Base-by-base conservation (phyloP, 1,284 basidiomycete genomes). In the Mycosarcoma maydis region DNA sequence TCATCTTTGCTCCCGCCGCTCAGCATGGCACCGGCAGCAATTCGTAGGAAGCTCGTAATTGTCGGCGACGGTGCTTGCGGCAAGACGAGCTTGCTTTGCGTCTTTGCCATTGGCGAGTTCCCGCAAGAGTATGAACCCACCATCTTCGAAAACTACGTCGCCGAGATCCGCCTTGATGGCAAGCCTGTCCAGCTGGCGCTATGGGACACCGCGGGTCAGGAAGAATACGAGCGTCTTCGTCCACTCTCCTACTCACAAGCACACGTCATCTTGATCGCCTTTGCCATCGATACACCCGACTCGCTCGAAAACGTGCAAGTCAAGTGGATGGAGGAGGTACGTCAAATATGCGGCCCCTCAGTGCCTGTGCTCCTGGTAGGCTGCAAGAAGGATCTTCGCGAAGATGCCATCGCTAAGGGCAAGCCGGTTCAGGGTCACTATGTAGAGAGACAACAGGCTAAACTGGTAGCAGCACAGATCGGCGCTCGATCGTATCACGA, bases 91-190 rank as follows among this genome's bases (percentile, higher is more conserved):
- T 66, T 78, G 4, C 62, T 78, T 22, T 74, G 73, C 42, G 75
- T 92, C 20, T 97, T 97, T 83, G 92, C 93, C 6, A 88, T 97
- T 34, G 95, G 95, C 62, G 92, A 97, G 84, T 98, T 98, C 79
- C 95, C 94, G 39, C 92, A 93, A 83, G 91, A 92, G 89, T 96
- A 97, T 82, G 94, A 69, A 16, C 66, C 66, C 14, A 69, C 77
- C 61, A 93, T 96, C 52, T 96, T 96, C 79, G 94, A 96, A 84
- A 98, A 98, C 83, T 98, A 97, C 83, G 94, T 98, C 61, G 94
- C 95, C 41, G 95, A 98, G 85, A 96, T 98, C 79, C 87, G 93
- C 76, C 86, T 98, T 52, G 95, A 98, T 83, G 94, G 94, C 71
- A 98, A 98, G 83, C 92, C 94, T 37, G 91, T 98, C 20, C 94